Percentiles rank a stretch among this genome's conserved stretches.
These are phyloP conservation scores for Geranomyces michiganensis DNA, from an alignment of 192 early-diverging fungal species.

Conservation along the genomic window DNA sequence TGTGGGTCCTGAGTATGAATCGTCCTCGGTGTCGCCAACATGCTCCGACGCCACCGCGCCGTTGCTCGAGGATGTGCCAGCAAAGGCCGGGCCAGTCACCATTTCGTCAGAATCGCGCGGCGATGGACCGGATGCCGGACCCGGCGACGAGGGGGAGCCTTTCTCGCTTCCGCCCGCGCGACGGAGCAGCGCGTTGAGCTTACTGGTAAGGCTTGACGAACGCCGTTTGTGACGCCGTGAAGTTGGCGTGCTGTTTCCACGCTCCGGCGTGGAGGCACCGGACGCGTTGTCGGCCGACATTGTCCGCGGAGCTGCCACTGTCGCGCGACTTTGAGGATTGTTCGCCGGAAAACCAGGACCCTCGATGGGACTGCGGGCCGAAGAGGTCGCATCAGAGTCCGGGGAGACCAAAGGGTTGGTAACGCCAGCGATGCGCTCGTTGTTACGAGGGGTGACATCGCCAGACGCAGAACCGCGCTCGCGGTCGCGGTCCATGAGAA, in stretches of 20 bases:
- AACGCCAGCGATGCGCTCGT: background rate
- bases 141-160: background rate
- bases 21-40: background rate
- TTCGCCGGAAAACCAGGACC: background rate
- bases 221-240: constrained; percentile 9
- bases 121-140: background rate
- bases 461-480: constrained; percentile 7
- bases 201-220: constrained; percentile 19
- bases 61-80: background rate
- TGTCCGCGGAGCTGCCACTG: background rate
- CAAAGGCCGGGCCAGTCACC: background rate
- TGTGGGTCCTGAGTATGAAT: constrained; percentile 5
- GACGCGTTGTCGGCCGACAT: constrained; percentile 3
- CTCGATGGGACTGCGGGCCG: background rate
- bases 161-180: background rate
- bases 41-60: background rate
- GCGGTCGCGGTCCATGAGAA: background rate
- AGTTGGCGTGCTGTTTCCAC: background rate
- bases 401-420: background rate
- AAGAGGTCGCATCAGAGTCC: constrained; percentile 14
- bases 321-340: too few species aligned
- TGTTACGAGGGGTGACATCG: constrained; percentile 25
- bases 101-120: background rate
- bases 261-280: constrained; percentile 15
- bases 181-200: constrained; percentile 33